Conservation (phyloP, 345 rosid genomes). For the Citrus reticulata region DNA sequence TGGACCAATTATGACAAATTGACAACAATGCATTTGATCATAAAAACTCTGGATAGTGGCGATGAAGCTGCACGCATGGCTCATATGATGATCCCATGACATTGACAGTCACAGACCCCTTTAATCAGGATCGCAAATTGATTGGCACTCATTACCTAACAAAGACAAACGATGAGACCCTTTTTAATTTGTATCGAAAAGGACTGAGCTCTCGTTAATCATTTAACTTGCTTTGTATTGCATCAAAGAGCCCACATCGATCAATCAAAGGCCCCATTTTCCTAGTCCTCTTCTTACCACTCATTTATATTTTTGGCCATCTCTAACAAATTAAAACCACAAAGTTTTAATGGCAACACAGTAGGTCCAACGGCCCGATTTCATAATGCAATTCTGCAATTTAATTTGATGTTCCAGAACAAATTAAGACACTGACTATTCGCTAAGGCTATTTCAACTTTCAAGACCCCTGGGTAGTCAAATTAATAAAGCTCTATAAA, state of each 20-base stretch:
- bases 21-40: neutral
- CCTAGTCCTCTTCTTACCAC: neutral
- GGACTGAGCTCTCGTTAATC: neutral
- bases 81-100: neutral
- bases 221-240: neutral
- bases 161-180: neutral
- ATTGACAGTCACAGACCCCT: neutral
- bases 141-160: conserved; percentile 2
- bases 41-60: neutral
- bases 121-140: neutral
- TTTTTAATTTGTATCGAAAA: neutral
- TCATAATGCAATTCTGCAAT: neutral
- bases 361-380: neutral
- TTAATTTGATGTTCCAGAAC: neutral
- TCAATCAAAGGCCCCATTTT: neutral
- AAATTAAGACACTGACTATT: neutral
- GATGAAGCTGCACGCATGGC: neutral
- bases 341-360: neutral
- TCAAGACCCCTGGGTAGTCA: too few species aligned
- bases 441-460: neutral
- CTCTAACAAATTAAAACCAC: neutral
- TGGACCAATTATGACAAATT: neutral
- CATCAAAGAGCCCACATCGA: neutral
- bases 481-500: too few species aligned
- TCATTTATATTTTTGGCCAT: neutral